A percentile compares a stretch with the other conserved stretches of the same genome.
Evolutionary conservation across 305 asterid genomes (phyloP).

Genomic region (Petunia hybrid): DNA sequence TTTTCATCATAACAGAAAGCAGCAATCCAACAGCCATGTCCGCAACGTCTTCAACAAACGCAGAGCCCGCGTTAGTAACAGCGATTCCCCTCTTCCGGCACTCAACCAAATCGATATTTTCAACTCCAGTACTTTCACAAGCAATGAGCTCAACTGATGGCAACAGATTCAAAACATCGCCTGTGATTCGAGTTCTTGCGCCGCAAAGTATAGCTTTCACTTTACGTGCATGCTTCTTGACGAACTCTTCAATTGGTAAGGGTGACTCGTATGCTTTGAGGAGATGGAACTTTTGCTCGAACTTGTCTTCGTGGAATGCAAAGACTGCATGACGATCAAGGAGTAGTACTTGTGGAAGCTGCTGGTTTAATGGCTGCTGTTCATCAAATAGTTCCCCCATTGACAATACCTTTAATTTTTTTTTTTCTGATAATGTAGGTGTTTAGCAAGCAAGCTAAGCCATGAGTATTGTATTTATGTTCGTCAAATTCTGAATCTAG

Average conservation of each 20-base stretch:
- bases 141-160: conserved; percentile 59
- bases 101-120: conserved; percentile 63
- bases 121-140: conserved; percentile 64
- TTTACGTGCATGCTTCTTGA: conserved; percentile 46
- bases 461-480: too few species aligned
- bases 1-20: conserved; percentile 59
- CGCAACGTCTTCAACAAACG: conserved; percentile 64
- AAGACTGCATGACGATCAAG: conserved; percentile 60
- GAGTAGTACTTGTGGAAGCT: conserved; percentile 51
- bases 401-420: too few species aligned
- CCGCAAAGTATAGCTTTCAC: conserved; percentile 51
- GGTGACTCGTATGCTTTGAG: conserved; percentile 62
- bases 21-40: conserved; percentile 71
- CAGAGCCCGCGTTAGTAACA: conserved; percentile 47
- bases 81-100: conserved; percentile 64
- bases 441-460: too few species aligned
- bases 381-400: too few species aligned
- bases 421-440: too few species aligned
- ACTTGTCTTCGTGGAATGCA: conserved; percentile 31
- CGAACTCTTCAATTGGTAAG: conserved; percentile 52
- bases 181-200: conserved; percentile 36
- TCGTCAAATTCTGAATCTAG: too few species aligned
- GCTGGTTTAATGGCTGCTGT: too few species aligned
- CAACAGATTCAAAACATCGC: conserved; percentile 47
- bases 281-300: conserved; percentile 48